Conservation (phyloP, 176 grass and related monocot genomes). For the Phragmites australis region DNA sequence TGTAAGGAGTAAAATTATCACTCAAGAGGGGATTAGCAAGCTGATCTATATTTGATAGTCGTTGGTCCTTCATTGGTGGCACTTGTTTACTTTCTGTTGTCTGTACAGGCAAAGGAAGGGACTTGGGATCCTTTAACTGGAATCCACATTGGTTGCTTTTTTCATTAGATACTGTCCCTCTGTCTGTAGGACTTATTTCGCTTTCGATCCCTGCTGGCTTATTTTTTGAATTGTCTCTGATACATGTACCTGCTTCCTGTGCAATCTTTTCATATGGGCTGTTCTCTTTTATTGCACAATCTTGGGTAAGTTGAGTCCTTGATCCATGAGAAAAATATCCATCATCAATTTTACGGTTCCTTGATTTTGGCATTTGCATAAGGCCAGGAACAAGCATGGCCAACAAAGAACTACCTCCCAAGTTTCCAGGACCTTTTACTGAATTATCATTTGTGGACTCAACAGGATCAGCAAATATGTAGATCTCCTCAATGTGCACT, state of each 20-base stretch:
- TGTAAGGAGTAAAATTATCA: constrained; percentile 33
- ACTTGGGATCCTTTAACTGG: constrained; percentile 29
- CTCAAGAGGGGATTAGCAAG: not conserved
- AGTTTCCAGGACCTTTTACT: constrained; percentile 41
- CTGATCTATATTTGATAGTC: constrained; percentile 30
- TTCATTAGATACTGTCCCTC: constrained; percentile 28
- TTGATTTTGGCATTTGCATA: constrained; percentile 76
- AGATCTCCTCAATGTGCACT: constrained; percentile 87
- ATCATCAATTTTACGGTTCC: constrained; percentile 53
- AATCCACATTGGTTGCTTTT: constrained; percentile 29
- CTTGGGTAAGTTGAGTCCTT: constrained; percentile 23
- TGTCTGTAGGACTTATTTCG: constrained; percentile 28
- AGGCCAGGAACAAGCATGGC: constrained; percentile 82
- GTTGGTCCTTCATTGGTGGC: constrained; percentile 12
- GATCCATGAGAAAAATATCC: constrained; percentile 50
- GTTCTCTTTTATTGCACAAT: constrained; percentile 6
- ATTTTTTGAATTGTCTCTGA: constrained; percentile 23
- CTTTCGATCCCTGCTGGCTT: constrained; percentile 22
- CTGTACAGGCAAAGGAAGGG: constrained; percentile 35
- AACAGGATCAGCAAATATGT: constrained; percentile 78
- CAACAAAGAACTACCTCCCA: constrained; percentile 67
- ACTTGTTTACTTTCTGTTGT: constrained; percentile 35
- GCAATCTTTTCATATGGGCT: constrained; percentile 18
- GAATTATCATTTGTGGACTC: constrained; percentile 47
- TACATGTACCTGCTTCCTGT: constrained; percentile 4